Evolutionary conservation across 225 moss, liverwort and hornwort species (phyloP).

Genomic region (Polytrichum commune): DNA sequence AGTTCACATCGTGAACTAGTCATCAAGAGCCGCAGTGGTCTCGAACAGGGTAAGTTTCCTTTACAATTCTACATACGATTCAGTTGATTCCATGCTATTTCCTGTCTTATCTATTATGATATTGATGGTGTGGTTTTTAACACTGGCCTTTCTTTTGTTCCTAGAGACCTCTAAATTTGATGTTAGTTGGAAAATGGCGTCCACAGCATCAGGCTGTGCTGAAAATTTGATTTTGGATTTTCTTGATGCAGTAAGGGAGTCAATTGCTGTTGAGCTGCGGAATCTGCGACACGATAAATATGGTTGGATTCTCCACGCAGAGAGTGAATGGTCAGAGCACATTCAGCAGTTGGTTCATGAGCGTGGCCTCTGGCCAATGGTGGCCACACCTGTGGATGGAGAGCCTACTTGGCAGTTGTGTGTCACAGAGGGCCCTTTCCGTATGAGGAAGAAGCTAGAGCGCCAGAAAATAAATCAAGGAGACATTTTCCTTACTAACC

Average conservation of each 20-base stretch:
- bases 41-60: conserved; percentile 40
- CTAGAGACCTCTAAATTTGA: no score
- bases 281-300: conserved; percentile 94
- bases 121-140: no score
- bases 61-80: background rate
- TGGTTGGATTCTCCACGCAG: conserved; percentile 97
- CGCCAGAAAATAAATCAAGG: conserved; percentile 70
- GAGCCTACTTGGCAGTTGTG: conserved; percentile 83
- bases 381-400: conserved; percentile 46
- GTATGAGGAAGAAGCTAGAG: conserved; percentile 98
- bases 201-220: no score
- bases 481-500: conserved; percentile 39
- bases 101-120: no score
- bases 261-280: conserved; percentile 77
- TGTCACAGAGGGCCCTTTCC: conserved; percentile 93
- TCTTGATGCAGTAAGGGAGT: conserved; percentile 78
- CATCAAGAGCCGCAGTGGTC: conserved; percentile 36
- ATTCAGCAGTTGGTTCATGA: conserved; percentile 95
- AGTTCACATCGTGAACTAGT: conserved; percentile 72
- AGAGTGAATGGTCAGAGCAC: conserved; percentile 87
- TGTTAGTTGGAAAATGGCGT: no score
- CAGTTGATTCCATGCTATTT: no score
- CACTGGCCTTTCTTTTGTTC: no score
- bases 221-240: conserved; percentile 6
- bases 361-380: conserved; percentile 89